Conservation (phyloP, 2,329 filamentous ascomycete genomes). For the Microdochium nivale region DNA sequence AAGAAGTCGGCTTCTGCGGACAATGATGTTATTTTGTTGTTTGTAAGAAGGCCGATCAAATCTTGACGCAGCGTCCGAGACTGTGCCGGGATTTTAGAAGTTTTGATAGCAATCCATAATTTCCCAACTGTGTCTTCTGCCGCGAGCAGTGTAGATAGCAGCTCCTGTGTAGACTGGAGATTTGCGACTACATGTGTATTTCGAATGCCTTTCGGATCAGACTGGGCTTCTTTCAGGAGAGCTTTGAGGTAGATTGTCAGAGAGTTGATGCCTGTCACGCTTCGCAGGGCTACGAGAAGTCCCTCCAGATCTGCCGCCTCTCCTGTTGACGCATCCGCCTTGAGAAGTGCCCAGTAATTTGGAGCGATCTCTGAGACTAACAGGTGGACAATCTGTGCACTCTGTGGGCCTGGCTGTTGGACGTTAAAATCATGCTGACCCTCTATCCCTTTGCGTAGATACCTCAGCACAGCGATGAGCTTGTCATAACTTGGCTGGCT, state of each 20-base stretch:
- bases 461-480: conserved; percentile 43
- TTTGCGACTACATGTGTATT: conserved; percentile 34
- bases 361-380: conserved; percentile 68
- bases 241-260: conserved; percentile 59
- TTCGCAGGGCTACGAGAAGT: conserved; percentile 60
- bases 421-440: conserved; percentile 41
- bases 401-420: conserved; percentile 52
- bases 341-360: conserved; percentile 69
- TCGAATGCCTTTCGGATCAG: conserved; percentile 25
- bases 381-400: conserved; percentile 66
- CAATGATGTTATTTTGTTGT: conserved; percentile 40
- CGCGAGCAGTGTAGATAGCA: conserved; percentile 32
- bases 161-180: conserved; percentile 31
- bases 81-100: conserved; percentile 10
- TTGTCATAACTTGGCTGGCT: conserved; percentile 53
- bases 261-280: conserved; percentile 70
- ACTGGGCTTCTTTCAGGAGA: conserved; percentile 43
- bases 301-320: conserved; percentile 30
- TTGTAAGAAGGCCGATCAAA: conserved; percentile 35
- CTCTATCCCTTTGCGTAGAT: conserved; percentile 29
- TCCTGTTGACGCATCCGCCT: conserved; percentile 27
- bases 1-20: conserved; percentile 47
- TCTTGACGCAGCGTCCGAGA: conserved; percentile 29
- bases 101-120: conserved; percentile 13
- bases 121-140: conserved; percentile 18